Evolutionary conservation across 2,329 filamentous ascomycete species (phyloP).

Genomic region (Calonectria hongkongensis): DNA sequence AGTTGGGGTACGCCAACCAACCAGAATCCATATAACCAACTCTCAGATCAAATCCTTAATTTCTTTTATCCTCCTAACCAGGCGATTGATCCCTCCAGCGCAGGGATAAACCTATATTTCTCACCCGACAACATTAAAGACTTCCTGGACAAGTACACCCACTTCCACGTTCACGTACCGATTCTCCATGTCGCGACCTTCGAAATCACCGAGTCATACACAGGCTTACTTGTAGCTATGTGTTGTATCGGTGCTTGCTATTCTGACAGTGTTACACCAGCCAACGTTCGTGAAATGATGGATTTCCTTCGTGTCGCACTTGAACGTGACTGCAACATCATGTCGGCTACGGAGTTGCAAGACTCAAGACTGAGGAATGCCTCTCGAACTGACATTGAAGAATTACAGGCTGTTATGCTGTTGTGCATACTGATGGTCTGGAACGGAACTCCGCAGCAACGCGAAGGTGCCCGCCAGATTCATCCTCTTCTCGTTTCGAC

Average conservation of each 20-base stretch:
- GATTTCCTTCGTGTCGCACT: constrained; percentile 76
- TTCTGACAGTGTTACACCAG: constrained; percentile 76
- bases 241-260: constrained; percentile 86
- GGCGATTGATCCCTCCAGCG: constrained; percentile 71
- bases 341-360: constrained; percentile 56
- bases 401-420: constrained; percentile 80
- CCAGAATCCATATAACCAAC: constrained; percentile 71
- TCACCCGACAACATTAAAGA: constrained; percentile 81
- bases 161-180: constrained; percentile 84
- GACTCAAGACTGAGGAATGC: constrained; percentile 53
- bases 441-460: constrained; percentile 81
- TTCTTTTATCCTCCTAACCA: constrained; percentile 72
- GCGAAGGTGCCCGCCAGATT: constrained; percentile 76
- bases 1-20: constrained; percentile 68
- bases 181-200: constrained; percentile 84
- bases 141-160: constrained; percentile 82
- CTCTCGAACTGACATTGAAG: constrained; percentile 72
- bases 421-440: constrained; percentile 79
- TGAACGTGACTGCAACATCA: constrained; percentile 71
- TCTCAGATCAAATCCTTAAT: constrained; percentile 73
- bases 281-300: constrained; percentile 81
- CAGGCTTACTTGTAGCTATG: constrained; percentile 81
- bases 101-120: constrained; percentile 77
- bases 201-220: constrained; percentile 78
- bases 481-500: constrained; percentile 75